Percentiles rank a stretch among this genome's conserved stretches.
Conservation (phyloP, 2,329 filamentous ascomycete species). For the Nemania bipapillata region DNA sequence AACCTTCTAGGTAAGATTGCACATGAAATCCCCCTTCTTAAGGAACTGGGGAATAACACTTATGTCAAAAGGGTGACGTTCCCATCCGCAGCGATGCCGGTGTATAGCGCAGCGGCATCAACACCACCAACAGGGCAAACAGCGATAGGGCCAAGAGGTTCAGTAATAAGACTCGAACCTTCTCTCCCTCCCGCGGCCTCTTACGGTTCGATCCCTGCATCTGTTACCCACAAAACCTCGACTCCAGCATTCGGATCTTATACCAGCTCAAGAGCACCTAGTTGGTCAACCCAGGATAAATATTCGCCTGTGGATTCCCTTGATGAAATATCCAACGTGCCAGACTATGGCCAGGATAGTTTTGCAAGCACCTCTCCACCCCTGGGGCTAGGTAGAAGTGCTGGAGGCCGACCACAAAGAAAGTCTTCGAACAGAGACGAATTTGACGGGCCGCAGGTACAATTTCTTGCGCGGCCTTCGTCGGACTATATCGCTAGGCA, state of each 20-base stretch:
- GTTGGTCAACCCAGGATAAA: conserved; percentile 62
- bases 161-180: conserved; percentile 55
- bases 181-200: conserved; percentile 55
- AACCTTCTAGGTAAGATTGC: conserved; percentile 51
- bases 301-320: conserved; percentile 69
- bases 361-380: conserved; percentile 55
- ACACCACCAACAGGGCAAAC: conserved; percentile 40
- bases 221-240: conserved; percentile 53
- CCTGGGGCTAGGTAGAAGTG: conserved; percentile 59
- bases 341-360: conserved; percentile 70
- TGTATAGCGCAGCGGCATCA: conserved; percentile 42
- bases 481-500: conserved; percentile 77
- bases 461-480: conserved; percentile 78
- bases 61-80: conserved; percentile 58
- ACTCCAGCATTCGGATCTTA: conserved; percentile 54
- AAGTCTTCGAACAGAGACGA: conserved; percentile 85
- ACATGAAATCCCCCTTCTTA: conserved; percentile 38
- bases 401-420: conserved; percentile 66
- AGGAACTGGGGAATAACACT: conserved; percentile 52
- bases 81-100: conserved; percentile 51
- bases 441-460: conserved; percentile 82
- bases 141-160: conserved; percentile 54
- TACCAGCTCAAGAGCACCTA: conserved; percentile 55
- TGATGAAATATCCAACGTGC: conserved; percentile 68
- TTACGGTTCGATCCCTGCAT: conserved; percentile 58